Conservation (phyloP, 2,329 filamentous ascomycete genomes). For the Aspergillus sp. region DNA sequence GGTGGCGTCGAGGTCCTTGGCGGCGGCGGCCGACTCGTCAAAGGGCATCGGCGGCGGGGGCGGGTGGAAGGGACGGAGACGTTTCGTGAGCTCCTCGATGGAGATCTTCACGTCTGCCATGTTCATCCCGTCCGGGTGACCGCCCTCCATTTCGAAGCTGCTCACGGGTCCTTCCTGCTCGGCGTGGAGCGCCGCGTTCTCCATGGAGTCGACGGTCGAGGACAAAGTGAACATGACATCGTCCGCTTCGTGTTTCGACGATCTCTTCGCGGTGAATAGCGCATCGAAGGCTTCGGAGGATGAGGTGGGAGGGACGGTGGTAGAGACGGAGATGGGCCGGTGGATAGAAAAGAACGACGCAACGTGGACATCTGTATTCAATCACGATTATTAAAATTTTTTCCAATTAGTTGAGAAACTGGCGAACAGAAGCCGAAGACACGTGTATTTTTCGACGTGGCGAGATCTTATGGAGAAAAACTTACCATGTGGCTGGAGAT, state of each 20-base stretch:
- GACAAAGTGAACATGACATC: constrained; percentile 67
- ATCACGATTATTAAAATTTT: constrained; percentile 6
- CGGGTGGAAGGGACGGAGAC: constrained; percentile 77
- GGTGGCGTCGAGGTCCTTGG: constrained; percentile 24
- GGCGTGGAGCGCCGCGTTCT: constrained; percentile 28
- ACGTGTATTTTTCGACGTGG: not conserved
- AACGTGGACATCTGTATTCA: constrained; percentile 70
- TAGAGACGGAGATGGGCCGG: constrained; percentile 85
- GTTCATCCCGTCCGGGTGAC: constrained; percentile 48
- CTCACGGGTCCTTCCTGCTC: constrained; percentile 37
- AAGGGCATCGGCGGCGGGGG: constrained; percentile 75
- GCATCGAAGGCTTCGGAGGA: constrained; percentile 75
- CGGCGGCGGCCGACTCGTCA: constrained; percentile 33
- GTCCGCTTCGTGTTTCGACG: constrained; percentile 46
- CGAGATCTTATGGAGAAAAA: not conserved
- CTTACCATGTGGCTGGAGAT: constrained; percentile 49
- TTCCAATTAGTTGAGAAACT: not conserved
- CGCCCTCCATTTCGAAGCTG: constrained; percentile 34
- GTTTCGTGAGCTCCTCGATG: constrained; percentile 66
- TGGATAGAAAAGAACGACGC: constrained; percentile 96
- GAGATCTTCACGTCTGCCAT: constrained; percentile 64
- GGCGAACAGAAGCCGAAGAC: not conserved
- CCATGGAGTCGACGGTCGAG: constrained; percentile 46
- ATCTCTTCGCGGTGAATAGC: constrained; percentile 69
- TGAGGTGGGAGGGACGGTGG: constrained; percentile 71